Base-by-base conservation (phyloP, 768 basidiomycete genomes). In the Cystofilobasidium capitatum region DNA sequence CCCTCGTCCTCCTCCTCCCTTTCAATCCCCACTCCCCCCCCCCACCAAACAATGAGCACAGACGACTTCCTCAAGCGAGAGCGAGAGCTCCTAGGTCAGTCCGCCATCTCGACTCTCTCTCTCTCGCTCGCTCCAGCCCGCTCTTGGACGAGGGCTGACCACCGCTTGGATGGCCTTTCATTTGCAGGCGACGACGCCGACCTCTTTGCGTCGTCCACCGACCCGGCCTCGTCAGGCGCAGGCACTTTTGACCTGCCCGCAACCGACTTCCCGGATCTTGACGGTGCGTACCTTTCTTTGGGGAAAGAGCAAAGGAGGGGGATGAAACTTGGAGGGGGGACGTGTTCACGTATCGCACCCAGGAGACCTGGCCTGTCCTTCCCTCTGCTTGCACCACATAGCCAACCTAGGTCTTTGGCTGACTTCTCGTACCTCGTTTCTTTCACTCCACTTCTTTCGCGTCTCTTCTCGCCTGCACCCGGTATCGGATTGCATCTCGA, bases 11-110 rank as follows among this genome's bases (percentile, higher is more conserved):
- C 44, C 35, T 2, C 22, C 20, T 63, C 45, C 47, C 49, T 39
- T 9, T 17, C 45, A 4, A n/a, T 40, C 35, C 33, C 33, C 54
- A 42, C 16, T 42, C 14, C 6, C 35, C 26, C 29, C 54, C 8
- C 16, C 16, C 14, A 49, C 3, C 10, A 47, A 7, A 54, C 36
- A n/a, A 65, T 66, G 65, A 57, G 60, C 65, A 60, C 65, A n/a
- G 66, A 68, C 55, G 66, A 68, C 57, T 68, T 68, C 40, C 40
- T 68, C 45, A 58, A 58, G 24, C 47, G 66, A 26, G 66, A 68
- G 31, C 59, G 66, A 42, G 66, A 58, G 0, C 54, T 54, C 24
- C 66, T 68, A 14, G 66, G 66, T 68, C 35, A 51, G 66, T 68
- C 12, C 45, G 9, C 35, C 16, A 24, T 37, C 58, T 24, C 55